These are phyloP conservation scores for Pseudocercospora pini-densiflorae DNA, from an alignment of 2,329 filamentous ascomycete species.

Conservation along the genomic window DNA sequence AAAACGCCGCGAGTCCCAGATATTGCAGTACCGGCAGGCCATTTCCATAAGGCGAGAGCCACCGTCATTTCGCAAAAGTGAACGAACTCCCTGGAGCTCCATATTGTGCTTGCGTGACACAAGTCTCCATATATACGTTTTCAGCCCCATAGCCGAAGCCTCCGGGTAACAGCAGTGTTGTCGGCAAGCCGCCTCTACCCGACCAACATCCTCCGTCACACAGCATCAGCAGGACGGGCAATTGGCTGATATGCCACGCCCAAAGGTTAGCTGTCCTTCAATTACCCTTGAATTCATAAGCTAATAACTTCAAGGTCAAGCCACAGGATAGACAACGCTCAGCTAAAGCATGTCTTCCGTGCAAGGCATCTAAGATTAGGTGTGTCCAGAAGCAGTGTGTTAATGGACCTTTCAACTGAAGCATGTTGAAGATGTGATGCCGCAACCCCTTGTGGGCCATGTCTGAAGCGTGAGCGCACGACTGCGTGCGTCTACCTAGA, in stretches of 20 bases:
- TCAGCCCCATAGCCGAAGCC: constrained; percentile 16
- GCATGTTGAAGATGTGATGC: constrained; percentile 20
- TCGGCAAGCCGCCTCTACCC: constrained; percentile 18
- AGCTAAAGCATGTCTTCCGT: constrained; percentile 28
- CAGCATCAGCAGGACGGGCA: constrained; percentile 4
- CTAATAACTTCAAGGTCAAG: constrained; percentile 21
- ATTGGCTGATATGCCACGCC: constrained; percentile 24
- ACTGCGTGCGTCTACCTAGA: constrained; percentile 28
- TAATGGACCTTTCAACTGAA: not conserved
- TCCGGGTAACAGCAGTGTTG: not conserved
- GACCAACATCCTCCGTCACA: constrained; percentile 9
- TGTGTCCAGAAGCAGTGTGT: not conserved
- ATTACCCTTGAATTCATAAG: constrained; percentile 3
- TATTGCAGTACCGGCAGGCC: not conserved
- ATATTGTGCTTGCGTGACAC: constrained; percentile 13
- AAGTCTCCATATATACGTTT: constrained; percentile 1
- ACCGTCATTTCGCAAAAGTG: not conserved
- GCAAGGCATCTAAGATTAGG: constrained; percentile 32
- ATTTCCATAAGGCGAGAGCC: not conserved
- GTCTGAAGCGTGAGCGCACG: constrained; percentile 26
- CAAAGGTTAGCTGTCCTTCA: constrained; percentile 25
- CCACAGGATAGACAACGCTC: constrained; percentile 26
- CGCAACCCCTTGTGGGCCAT: constrained; percentile 28
- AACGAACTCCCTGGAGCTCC: not conserved
- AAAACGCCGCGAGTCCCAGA: not conserved